A percentile compares a stretch with the other conserved stretches of the same genome.
Evolutionary conservation across 306 rosid species (phyloP).

Genomic region (Medicago ruthenica): DNA sequence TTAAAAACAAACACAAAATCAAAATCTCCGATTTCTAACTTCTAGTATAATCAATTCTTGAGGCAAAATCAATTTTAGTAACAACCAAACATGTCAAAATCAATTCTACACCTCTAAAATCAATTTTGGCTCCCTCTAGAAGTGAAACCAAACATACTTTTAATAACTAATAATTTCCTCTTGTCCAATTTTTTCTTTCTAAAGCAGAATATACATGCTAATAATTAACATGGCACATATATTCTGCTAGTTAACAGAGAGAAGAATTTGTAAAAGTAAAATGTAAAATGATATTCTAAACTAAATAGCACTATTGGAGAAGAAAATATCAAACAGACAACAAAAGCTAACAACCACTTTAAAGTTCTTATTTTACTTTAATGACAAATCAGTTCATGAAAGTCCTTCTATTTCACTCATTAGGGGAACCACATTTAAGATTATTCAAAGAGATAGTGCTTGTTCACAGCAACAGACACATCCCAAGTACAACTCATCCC

Average conservation of each 20-base stretch:
- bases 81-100: too few relatives aligned
- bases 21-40: too few relatives aligned
- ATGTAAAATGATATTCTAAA: background rate
- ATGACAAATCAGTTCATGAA: conserved; percentile 18
- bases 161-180: too few relatives aligned
- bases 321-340: background rate
- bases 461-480: conserved; percentile 81
- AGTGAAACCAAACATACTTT: background rate
- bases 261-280: background rate
- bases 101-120: too few relatives aligned
- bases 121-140: conserved; percentile 78
- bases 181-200: too few relatives aligned
- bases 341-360: conserved; percentile 5
- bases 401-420: conserved; percentile 10
- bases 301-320: background rate
- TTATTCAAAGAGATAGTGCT: conserved; percentile 73
- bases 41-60: too few relatives aligned
- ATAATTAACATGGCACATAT: background rate
- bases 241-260: background rate
- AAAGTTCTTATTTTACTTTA: background rate
- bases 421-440: background rate
- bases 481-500: conserved; percentile 98
- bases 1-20: too few relatives aligned
- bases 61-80: too few relatives aligned
- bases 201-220: too few relatives aligned